phyloP scores from a whole-genome alignment of 1,139 yeast genomes.

The Geotrichum citri-aurantii region DNA sequence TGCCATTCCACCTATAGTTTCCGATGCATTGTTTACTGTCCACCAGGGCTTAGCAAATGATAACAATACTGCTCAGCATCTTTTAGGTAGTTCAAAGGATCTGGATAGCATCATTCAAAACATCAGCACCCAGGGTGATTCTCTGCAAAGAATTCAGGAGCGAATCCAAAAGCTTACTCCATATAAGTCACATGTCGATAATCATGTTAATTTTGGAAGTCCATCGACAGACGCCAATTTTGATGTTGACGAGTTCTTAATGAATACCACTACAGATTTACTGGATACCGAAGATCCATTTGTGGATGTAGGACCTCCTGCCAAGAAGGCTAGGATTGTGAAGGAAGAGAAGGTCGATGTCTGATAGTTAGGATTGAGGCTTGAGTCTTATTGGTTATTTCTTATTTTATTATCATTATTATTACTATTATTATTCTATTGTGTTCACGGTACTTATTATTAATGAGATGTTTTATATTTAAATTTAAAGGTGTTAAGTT shows the following conservation, averaged over 20 bases:
- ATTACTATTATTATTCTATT: not conserved
- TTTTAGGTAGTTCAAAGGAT: slow-evolving; percentile 21
- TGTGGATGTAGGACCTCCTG: slow-evolving; percentile 15
- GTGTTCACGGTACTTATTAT: not conserved
- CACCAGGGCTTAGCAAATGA: slow-evolving; percentile 10
- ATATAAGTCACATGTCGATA: not conserved
- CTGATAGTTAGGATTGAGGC: not conserved
- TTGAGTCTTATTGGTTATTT: not conserved
- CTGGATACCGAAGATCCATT: not conserved
- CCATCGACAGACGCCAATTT: slow-evolving; percentile 14
- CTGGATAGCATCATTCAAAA: slow-evolving; percentile 15
- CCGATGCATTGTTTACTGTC: slow-evolving; percentile 13
- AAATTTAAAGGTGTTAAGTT: not conserved
- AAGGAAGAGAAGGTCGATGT: not conserved
- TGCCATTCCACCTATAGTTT: slow-evolving; percentile 6
- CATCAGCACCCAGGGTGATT: slow-evolving; percentile 31
- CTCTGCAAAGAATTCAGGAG: slow-evolving; percentile 35
- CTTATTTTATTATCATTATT: not conserved
- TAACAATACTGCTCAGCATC: slow-evolving; percentile 8
- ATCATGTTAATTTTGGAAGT: not conserved
- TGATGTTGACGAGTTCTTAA: slow-evolving; percentile 17
- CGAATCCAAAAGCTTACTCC: slow-evolving; percentile 31
- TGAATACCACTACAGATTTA: slow-evolving; percentile 14
- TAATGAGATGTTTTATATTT: not conserved
- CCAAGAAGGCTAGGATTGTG: slow-evolving; percentile 1